Conservation (phyloP, 352 stramenopile species). For the Pythium angustatum region DNA sequence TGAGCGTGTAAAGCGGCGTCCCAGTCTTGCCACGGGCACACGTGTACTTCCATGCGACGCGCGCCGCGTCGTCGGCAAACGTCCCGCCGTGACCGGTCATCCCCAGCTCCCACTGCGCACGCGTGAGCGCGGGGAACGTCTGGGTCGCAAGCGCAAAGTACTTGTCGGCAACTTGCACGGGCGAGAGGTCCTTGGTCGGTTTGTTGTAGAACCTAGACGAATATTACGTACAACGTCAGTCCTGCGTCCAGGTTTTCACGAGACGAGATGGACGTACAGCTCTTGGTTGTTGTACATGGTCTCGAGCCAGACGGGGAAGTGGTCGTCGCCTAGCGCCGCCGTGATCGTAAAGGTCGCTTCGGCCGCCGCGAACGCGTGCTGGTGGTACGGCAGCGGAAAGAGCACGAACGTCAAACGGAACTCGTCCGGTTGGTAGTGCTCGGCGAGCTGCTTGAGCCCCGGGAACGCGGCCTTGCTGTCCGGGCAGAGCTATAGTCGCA, state of each 20-base stretch:
- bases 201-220: constrained; percentile 34
- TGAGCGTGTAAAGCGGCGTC: constrained; percentile 41
- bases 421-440: constrained; percentile 32
- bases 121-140: constrained; percentile 37
- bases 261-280: constrained; percentile 21
- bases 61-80: constrained; percentile 28
- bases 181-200: constrained; percentile 33
- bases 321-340: constrained; percentile 32
- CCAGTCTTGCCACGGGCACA: constrained; percentile 40
- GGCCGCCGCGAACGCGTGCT: constrained; percentile 42
- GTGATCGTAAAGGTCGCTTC: constrained; percentile 40
- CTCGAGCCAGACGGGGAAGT: constrained; percentile 40
- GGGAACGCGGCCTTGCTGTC: constrained; percentile 39
- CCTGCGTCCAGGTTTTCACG: background rate
- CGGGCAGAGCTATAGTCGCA: constrained; percentile 32
- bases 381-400: constrained; percentile 47
- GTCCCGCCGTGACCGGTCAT: constrained; percentile 42
- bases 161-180: constrained; percentile 35
- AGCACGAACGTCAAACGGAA: constrained; percentile 40
- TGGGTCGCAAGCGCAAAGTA: constrained; percentile 34
- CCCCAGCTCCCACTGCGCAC: constrained; percentile 30
- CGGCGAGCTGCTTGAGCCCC: constrained; percentile 34
- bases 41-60: constrained; percentile 42
- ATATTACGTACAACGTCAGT: background rate
- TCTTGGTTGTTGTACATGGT: constrained; percentile 45